phyloP scores from a whole-genome alignment of 352 stramenopile species.

The Phytophthora litchii region DNA sequence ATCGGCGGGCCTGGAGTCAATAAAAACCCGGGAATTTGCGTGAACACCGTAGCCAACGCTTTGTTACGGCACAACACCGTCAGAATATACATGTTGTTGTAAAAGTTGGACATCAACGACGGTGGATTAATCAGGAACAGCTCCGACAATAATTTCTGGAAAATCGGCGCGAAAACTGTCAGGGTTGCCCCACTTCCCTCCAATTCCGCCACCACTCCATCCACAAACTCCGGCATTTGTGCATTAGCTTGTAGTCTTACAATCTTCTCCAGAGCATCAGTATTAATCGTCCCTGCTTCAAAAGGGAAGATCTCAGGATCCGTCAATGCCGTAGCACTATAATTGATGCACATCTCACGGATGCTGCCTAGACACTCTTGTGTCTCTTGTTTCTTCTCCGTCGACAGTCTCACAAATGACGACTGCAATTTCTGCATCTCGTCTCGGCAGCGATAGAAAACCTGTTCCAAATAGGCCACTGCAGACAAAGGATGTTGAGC shows the following conservation, averaged over 20 bases:
- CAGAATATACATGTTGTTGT: slow-evolving; percentile 74
- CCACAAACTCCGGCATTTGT: slow-evolving; percentile 64
- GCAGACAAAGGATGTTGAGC: slow-evolving; percentile 63
- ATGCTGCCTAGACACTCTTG: slow-evolving; percentile 62
- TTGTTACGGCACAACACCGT: slow-evolving; percentile 74
- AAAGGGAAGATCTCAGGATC: slow-evolving; percentile 90
- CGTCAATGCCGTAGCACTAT: slow-evolving; percentile 80
- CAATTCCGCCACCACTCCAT: slow-evolving; percentile 53
- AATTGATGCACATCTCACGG: slow-evolving; percentile 84
- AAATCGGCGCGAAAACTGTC: slow-evolving; percentile 74
- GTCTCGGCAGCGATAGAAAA: slow-evolving; percentile 75
- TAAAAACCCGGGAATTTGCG: slow-evolving; percentile 72
- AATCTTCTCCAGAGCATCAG: slow-evolving; percentile 73
- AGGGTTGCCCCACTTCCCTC: slow-evolving; percentile 55
- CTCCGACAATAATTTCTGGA: slow-evolving; percentile 81
- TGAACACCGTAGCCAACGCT: slow-evolving; percentile 63
- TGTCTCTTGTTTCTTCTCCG: slow-evolving; percentile 54
- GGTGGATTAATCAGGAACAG: slow-evolving; percentile 82
- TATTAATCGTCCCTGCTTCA: slow-evolving; percentile 63
- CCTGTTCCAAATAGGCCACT: slow-evolving; percentile 76
- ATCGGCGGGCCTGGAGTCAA: slow-evolving; percentile 57
- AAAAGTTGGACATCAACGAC: slow-evolving; percentile 78
- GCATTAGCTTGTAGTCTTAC: slow-evolving; percentile 60
- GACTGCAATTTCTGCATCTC: slow-evolving; percentile 75
- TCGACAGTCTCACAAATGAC: slow-evolving; percentile 53